Conservation (phyloP, 192 early-diverging fungal genomes). For the Umbelopsis isabellina region DNA sequence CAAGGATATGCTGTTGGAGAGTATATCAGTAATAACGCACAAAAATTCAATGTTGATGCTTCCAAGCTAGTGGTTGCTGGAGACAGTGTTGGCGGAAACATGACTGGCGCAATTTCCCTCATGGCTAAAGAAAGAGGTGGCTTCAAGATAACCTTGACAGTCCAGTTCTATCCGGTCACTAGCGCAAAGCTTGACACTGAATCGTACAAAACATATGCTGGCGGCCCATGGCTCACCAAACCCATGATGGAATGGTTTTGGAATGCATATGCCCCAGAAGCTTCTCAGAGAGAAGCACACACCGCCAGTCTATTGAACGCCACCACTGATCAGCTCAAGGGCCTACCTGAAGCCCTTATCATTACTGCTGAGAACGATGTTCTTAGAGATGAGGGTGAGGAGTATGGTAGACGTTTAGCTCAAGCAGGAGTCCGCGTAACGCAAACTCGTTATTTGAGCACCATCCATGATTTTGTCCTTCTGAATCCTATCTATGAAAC, state of each 20-base stretch:
- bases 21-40: constrained; percentile 19
- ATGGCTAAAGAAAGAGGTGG: constrained; percentile 11
- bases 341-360: constrained; percentile 21
- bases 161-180: constrained; percentile 23
- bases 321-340: constrained; percentile 21
- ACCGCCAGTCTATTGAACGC: not conserved
- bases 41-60: constrained; percentile 16
- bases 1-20: constrained; percentile 22
- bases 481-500: constrained; percentile 1
- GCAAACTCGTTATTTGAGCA: constrained; percentile 29
- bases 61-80: constrained; percentile 26
- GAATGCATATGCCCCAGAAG: constrained; percentile 20
- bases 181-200: constrained; percentile 1
- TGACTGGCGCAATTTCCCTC: constrained; percentile 4
- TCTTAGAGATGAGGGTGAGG: constrained; percentile 27
- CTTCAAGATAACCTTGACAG: constrained; percentile 1
- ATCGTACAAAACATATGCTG: constrained; percentile 3
- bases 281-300: not conserved
- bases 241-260: constrained; percentile 20
- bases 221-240: not conserved
- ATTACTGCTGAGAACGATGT: constrained; percentile 32
- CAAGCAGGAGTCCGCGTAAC: constrained; percentile 24
- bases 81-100: constrained; percentile 31
- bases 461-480: constrained; percentile 26
- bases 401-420: constrained; percentile 6